A percentile compares a stretch with the other conserved stretches of the same genome.
Evolutionary conservation across 495 filamentous ascomycete species (phyloP).

Genomic region (Hypomontagnella submonticulosa): DNA sequence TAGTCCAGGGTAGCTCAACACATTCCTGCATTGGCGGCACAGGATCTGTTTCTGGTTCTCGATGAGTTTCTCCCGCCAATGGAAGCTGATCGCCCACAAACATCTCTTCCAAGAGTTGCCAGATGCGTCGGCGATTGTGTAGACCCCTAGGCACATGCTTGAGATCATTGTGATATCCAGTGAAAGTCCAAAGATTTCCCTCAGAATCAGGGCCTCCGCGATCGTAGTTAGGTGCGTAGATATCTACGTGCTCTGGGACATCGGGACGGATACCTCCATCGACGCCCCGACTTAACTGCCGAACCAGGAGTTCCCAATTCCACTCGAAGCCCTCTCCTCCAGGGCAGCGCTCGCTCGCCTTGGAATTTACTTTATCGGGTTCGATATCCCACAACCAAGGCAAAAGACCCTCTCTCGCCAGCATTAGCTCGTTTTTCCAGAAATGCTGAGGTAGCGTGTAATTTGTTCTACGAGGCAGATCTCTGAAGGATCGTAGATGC

Average conservation of each 20-base stretch:
- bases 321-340: not conserved
- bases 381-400: conserved; percentile 1
- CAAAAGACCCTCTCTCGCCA: not conserved
- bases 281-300: not conserved
- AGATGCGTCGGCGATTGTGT: not conserved
- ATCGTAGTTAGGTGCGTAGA: not conserved
- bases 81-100: conserved; percentile 1
- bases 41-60: not conserved
- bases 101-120: conserved; percentile 1
- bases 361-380: not conserved
- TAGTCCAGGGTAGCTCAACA: not conserved
- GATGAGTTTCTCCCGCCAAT: not conserved
- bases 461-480: not conserved
- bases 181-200: not conserved
- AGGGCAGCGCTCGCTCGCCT: not conserved
- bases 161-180: not conserved
- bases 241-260: not conserved
- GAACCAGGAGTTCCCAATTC: not conserved
- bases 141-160: not conserved
- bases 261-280: not conserved
- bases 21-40: not conserved
- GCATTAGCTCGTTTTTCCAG: not conserved
- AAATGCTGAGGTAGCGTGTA: not conserved
- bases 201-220: no score
- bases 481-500: not conserved